phyloP scores from a whole-genome alignment of 2,329 filamentous ascomycete genomes.

The Fusarium acutatum region DNA sequence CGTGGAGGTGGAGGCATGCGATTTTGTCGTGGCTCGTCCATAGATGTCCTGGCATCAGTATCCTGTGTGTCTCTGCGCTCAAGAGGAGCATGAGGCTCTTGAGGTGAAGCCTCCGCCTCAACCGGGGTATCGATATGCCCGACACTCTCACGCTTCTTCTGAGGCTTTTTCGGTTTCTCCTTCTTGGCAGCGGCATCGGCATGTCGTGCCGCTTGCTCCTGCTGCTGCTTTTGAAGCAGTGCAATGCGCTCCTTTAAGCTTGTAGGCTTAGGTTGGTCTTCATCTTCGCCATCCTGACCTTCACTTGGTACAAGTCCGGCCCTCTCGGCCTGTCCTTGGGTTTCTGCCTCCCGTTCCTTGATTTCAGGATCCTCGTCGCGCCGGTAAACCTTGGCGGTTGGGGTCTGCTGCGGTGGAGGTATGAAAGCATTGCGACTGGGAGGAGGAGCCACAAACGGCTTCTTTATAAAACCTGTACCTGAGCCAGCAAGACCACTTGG shows the following conservation, averaged over 20 bases:
- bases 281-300: slow-evolving; percentile 62
- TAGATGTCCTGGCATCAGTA: slow-evolving; percentile 57
- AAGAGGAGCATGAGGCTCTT: slow-evolving; percentile 41
- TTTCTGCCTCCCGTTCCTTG: slow-evolving; percentile 71
- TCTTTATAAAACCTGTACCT: slow-evolving; percentile 83
- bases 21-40: slow-evolving; percentile 53
- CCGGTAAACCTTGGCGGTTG: slow-evolving; percentile 79
- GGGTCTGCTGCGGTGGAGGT: slow-evolving; percentile 75
- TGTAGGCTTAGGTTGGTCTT: slow-evolving; percentile 89
- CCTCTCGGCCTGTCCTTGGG: slow-evolving; percentile 71
- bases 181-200: slow-evolving; percentile 82
- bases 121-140: slow-evolving; percentile 43
- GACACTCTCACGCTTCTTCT: slow-evolving; percentile 71
- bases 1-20: slow-evolving; percentile 55
- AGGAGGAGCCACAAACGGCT: slow-evolving; percentile 94
- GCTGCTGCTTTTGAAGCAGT: slow-evolving; percentile 89
- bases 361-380: slow-evolving; percentile 87
- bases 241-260: slow-evolving; percentile 97
- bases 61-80: slow-evolving; percentile 61
- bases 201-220: slow-evolving; percentile 85
- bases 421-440: slow-evolving; percentile 93
- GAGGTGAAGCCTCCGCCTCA: slow-evolving; percentile 44
- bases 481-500: slow-evolving; percentile 68
- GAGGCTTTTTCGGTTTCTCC: slow-evolving; percentile 82
- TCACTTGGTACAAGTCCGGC: slow-evolving; percentile 66